Evolutionary conservation across 2,329 filamentous ascomycete genomes (phyloP).

Genomic region (Colletotrichum paranaense): DNA sequence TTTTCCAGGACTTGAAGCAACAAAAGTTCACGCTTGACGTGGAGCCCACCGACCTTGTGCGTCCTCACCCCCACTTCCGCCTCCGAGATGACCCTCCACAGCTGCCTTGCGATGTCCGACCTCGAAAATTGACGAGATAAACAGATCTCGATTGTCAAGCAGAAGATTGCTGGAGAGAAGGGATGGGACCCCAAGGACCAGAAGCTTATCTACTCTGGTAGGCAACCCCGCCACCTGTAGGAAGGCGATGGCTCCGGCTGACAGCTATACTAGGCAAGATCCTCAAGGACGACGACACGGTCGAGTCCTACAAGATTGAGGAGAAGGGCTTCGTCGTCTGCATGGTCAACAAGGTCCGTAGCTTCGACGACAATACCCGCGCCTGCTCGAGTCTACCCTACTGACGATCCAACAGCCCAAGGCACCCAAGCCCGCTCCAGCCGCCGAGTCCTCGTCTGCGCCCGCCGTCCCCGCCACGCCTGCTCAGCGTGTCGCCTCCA

Average conservation of each 20-base stretch:
- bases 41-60: constrained; percentile 90
- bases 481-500: constrained; percentile 62
- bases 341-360: constrained; percentile 91
- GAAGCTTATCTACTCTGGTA: constrained; percentile 99
- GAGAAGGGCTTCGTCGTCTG: constrained; percentile 99
- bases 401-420: constrained; percentile 49
- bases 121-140: constrained; percentile 38
- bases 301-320: constrained; percentile 97
- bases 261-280: constrained; percentile 81
- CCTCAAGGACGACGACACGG: constrained; percentile 95
- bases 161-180: constrained; percentile 91
- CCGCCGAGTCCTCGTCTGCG: constrained; percentile 68
- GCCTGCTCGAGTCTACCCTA: background rate
- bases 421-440: constrained; percentile 77
- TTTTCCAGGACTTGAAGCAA: constrained; percentile 90
- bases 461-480: constrained; percentile 71
- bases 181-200: constrained; percentile 91
- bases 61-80: constrained; percentile 51
- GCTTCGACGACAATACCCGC: too few relatives aligned
- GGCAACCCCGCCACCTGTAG: constrained; percentile 43
- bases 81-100: constrained; percentile 35
- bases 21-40: constrained; percentile 98
- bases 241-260: constrained; percentile 3
- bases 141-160: constrained; percentile 90
- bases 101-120: constrained; percentile 25